These are phyloP conservation scores for Cetradonia linearis DNA, from an alignment of 495 filamentous ascomycete genomes.

Conservation along the genomic window DNA sequence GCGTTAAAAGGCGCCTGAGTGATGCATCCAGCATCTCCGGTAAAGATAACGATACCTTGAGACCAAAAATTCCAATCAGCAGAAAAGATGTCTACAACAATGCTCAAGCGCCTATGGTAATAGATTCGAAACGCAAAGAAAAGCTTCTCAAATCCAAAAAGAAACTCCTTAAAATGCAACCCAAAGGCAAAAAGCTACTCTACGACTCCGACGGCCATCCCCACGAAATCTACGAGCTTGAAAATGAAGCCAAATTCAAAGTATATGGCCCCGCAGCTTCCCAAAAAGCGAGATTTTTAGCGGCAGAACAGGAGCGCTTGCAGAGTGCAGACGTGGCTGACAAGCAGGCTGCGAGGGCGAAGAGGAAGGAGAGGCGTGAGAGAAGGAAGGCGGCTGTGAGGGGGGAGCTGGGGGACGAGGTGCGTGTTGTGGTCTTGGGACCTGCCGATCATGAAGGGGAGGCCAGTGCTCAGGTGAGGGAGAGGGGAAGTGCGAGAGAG, in stretches of 20 bases:
- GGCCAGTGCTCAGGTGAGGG: neutral
- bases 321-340: conserved; percentile 68
- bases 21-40: conserved; percentile 31
- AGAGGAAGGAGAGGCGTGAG: conserved; percentile 76
- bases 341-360: conserved; percentile 66
- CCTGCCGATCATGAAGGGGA: neutral
- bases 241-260: conserved; percentile 69
- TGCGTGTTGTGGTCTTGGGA: neutral
- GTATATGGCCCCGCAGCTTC: conserved; percentile 59
- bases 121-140: conserved; percentile 88
- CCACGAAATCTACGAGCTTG: conserved; percentile 77
- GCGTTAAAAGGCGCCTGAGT: conserved; percentile 71
- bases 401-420: conserved; percentile 2
- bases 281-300: conserved; percentile 68
- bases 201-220: conserved; percentile 87
- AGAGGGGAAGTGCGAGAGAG: neutral
- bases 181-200: conserved; percentile 69
- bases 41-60: neutral
- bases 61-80: neutral
- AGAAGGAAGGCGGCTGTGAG: conserved; percentile 55
- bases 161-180: conserved; percentile 78
- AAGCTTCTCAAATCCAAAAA: conserved; percentile 92
- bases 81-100: conserved; percentile 16
- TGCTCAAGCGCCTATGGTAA: conserved; percentile 48
- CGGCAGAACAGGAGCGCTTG: conserved; percentile 61